Evolutionary conservation across 108 stramenopile species (phyloP).

Genomic region (Parietichytrium sp.): DNA sequence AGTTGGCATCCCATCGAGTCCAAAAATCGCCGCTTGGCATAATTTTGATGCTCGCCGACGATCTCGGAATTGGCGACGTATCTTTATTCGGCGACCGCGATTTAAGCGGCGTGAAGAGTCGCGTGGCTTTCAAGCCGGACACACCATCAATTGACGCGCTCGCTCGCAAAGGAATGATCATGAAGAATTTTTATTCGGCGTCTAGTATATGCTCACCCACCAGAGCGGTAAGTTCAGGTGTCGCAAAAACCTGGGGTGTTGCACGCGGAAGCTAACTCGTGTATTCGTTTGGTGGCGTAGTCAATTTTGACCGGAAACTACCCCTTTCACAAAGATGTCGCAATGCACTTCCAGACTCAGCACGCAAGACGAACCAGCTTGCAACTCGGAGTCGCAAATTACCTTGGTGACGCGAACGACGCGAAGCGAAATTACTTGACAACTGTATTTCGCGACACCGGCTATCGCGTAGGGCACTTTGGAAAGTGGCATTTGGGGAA

Average conservation of each 20-base stretch:
- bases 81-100: too few relatives aligned
- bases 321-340: background rate
- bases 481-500: slow-evolving; percentile 9
- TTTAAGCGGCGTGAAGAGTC: too few relatives aligned
- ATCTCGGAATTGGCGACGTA: background rate
- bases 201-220: background rate
- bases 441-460: background rate
- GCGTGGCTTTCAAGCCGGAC: background rate
- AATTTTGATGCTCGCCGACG: slow-evolving; percentile 13
- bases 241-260: too few relatives aligned
- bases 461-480: background rate
- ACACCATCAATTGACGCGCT: background rate
- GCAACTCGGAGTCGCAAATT: background rate
- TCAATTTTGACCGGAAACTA: background rate
- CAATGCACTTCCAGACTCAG: background rate
- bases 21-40: background rate
- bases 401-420: background rate
- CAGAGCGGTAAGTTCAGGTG: too few relatives aligned
- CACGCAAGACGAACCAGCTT: background rate
- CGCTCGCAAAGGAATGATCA: background rate
- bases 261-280: too few relatives aligned
- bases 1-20: too few relatives aligned
- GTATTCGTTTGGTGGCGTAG: too few relatives aligned
- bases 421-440: background rate
- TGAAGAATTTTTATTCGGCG: background rate